Evolutionary conservation across 2,329 filamentous ascomycete species (phyloP).

Genomic region (Scytalidium lignicola): DNA sequence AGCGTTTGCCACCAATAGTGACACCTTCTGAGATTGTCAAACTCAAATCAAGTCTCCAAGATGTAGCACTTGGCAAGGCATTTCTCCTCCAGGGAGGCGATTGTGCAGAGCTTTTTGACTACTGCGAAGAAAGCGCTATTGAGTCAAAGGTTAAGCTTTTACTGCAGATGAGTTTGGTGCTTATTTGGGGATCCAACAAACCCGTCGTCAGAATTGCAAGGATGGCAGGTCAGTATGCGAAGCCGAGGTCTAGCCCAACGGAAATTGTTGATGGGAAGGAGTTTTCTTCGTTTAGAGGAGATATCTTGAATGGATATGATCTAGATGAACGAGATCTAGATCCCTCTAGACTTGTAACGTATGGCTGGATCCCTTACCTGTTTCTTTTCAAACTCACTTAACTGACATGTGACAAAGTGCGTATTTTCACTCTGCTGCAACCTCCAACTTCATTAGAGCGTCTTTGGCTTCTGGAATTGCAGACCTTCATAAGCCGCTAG

Average conservation of each 20-base stretch:
- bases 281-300: conserved; percentile 86
- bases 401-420: conserved; percentile 49
- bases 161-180: conserved; percentile 91
- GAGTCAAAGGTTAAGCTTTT: conserved; percentile 96
- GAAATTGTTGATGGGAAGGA: conserved; percentile 76
- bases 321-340: conserved; percentile 73
- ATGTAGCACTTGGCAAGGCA: conserved; percentile 84
- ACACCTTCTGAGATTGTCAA: conserved; percentile 75
- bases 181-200: conserved; percentile 80
- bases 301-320: conserved; percentile 89
- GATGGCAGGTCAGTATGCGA: conserved; percentile 97
- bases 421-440: conserved; percentile 93
- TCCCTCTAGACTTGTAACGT: conserved; percentile 73
- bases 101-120: conserved; percentile 95
- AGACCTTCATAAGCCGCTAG: conserved; percentile 85
- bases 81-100: conserved; percentile 96
- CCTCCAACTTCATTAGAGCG: conserved; percentile 85
- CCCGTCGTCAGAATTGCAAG: conserved; percentile 90
- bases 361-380: conserved; percentile 20
- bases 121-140: conserved; percentile 84
- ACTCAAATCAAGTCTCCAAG: conserved; percentile 71
- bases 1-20: conserved; percentile 69
- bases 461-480: conserved; percentile 84
- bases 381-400: conserved; percentile 2
- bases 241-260: conserved; percentile 83